Evolutionary conservation across 2,329 filamentous ascomycete genomes (phyloP), one percentile per base, ranked within the genome.

Genomic region (Alternaria brassicicola): DNA sequence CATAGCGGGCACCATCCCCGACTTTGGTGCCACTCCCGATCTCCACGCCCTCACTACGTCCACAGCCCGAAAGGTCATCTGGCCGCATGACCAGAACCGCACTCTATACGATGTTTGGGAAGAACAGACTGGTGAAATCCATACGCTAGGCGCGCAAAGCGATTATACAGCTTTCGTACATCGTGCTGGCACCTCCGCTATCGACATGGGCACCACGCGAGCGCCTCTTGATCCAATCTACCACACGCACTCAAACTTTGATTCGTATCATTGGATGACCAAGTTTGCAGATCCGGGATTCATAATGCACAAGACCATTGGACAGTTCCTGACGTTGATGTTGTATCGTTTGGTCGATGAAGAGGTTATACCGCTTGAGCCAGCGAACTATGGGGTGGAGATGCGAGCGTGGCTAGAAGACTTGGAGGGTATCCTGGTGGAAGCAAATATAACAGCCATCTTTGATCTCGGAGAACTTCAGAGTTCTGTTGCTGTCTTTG

Each of bases 251-350:
- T 78, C 76, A 26, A 74, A 73, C 62, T 82, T 82, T 68, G 70
- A 83, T 61, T 70, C 73, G 33, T 83, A 80, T 58, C 77, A 80
- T 57, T 84, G 83, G 82, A 84, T 84, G 82, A 62, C 68, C 0
- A 80, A 73, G 0, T 83, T 78, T 57, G 83, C 79, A 7, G 83
- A 84, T 63, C 81, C 81, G 0, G 81, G 78, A 2, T 84, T 83
- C 64, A 68, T 76, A 35, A 76, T 78, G 8, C 82, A 85, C 60
- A 76, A 77, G 4, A 80, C 78, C 2, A 81, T 84, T 61, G 81
- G 80, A 2, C 79, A 83, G 57, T 80, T 77, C 52, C 62, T 81
- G 6, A 69, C 77, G 0, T 70, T 82, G 15, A 70, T 82, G 19
- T 67, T 76, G 5, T 80, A 79, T 56, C 75, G 77, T 49, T 58